Percentiles rank a stretch among this genome's conserved stretches.
Evolutionary conservation across 2,329 filamentous ascomycete genomes (phyloP).

Genomic region (Alternaria ethzedia): DNA sequence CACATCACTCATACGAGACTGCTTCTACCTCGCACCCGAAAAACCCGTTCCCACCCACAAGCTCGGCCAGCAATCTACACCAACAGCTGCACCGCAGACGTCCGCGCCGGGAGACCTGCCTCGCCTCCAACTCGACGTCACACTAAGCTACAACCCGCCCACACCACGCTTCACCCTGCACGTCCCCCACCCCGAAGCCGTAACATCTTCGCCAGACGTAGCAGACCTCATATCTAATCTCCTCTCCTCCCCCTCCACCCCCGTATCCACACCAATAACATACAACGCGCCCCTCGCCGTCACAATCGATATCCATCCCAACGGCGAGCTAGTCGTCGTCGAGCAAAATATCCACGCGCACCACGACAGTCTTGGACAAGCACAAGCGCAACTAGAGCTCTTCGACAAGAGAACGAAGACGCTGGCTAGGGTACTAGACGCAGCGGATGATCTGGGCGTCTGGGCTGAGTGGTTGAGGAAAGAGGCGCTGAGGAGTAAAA

Average conservation of each 20-base stretch:
- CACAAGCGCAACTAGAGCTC: no score
- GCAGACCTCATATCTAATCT: slow-evolving; percentile 22
- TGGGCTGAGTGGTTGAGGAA: slow-evolving; percentile 59
- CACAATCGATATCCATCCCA: slow-evolving; percentile 64
- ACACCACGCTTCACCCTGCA: slow-evolving; percentile 40
- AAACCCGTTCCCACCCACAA: slow-evolving; percentile 28
- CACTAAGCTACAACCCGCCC: slow-evolving; percentile 40
- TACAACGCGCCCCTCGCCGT: slow-evolving; percentile 54
- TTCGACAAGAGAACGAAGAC: no score
- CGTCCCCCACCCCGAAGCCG: slow-evolving; percentile 35
- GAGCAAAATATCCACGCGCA: slow-evolving; percentile 65
- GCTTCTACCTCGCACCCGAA: slow-evolving; percentile 55
- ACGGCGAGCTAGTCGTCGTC: slow-evolving; percentile 64
- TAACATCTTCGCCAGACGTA: slow-evolving; percentile 1
- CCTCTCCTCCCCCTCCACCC: slow-evolving; percentile 37
- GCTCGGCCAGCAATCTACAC: slow-evolving; percentile 19
- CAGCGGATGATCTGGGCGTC: slow-evolving; percentile 57
- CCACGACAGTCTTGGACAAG: no score
- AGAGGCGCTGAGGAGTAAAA: slow-evolving; percentile 15
- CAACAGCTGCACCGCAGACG: slow-evolving; percentile 10
- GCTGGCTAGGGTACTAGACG: slow-evolving; percentile 54
- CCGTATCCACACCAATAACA: neutral
- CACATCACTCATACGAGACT: slow-evolving; percentile 67
- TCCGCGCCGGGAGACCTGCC: neutral
- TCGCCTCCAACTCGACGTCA: slow-evolving; percentile 36